Conservation (phyloP, 1,284 basidiomycete genomes). For the Microbotryum lychnidis-dioicae region DNA sequence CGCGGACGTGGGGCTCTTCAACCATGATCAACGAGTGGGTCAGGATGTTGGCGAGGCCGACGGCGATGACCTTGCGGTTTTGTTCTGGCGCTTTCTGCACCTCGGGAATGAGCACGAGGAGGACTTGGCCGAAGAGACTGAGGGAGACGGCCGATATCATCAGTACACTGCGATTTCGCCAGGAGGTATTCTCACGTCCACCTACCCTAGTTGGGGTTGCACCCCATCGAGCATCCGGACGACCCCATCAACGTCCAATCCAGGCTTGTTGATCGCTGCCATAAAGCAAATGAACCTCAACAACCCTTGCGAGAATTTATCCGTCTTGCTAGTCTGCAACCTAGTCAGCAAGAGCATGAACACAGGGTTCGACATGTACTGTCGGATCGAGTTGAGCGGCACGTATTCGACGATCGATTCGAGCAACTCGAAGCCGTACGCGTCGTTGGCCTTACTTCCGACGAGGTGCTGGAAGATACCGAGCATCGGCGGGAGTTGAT, state of each 20-base stretch:
- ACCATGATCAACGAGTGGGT: constrained; percentile 64
- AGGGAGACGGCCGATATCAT: neutral
- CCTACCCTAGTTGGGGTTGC: constrained; percentile 62
- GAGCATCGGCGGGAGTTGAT: constrained; percentile 69
- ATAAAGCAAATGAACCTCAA: constrained; percentile 67
- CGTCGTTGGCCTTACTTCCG: constrained; percentile 79
- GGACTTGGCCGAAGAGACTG: constrained; percentile 77
- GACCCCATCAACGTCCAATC: constrained; percentile 66
- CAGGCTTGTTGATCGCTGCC: constrained; percentile 65
- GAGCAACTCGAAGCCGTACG: constrained; percentile 82
- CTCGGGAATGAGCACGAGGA: constrained; percentile 72
- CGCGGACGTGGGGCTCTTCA: constrained; percentile 52
- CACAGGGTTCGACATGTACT: constrained; percentile 62
- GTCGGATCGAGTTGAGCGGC: constrained; percentile 58
- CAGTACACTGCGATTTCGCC: neutral
- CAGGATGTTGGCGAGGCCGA: constrained; percentile 75
- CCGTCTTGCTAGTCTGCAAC: constrained; percentile 81
- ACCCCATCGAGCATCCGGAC: constrained; percentile 70
- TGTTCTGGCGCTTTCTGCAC: constrained; percentile 68
- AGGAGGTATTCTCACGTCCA: constrained; percentile 14
- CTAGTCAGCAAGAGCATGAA: constrained; percentile 74
- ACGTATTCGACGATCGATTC: constrained; percentile 66
- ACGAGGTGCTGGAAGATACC: constrained; percentile 84
- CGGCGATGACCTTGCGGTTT: constrained; percentile 71
- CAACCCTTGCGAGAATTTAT: constrained; percentile 77